Evolutionary conservation across 768 basidiomycete species (phyloP), one percentile per base, ranked within the genome.

Genomic region (Trametes cingulata): DNA sequence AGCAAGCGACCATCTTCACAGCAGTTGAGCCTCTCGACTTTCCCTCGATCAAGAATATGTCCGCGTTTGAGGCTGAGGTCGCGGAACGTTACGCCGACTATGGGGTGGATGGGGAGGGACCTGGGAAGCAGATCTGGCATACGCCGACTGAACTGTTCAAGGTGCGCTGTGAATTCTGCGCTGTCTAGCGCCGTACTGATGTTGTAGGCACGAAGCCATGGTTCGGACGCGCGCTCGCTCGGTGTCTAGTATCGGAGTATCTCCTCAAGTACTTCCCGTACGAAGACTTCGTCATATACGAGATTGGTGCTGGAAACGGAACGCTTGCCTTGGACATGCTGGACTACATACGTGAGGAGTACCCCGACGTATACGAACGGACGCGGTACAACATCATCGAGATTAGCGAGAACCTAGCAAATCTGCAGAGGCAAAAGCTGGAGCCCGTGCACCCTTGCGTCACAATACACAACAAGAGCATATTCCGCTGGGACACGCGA

Each of bases 111-210:
- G 80, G 76, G 63, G 79, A 85, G 37, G 90, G 89, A 10, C 87
- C 88, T 20, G 92, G 94, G 6, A 82, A 85, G 68, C 96, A 99
- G 75, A 77, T 99, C 54, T 99, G 97, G 97, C 97, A 99, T 74
- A 99, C 97, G 1, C 97, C 97, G 0, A 96, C 94, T 0, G 97
- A 98, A 70, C 74, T 99, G 29, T 98, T 99, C 80, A 94, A 95
- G 85, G 97, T 95, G 68, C 51, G 81, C 71, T 9, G 24, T 45
- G 36, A 9, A 0, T 2, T 3, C 5, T 24, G 15, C 17, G 7
- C 2, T 15, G 1, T 25, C 5, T 3, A 13, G 12, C 7, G 1
- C 29, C 24, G n/a, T 65, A 50, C 48, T 56, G 53, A 46, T 62
- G 48, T 46, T 36, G 53, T 55, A 54, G 55, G 51, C 29, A 13